Evolutionary conservation across 192 early-diverging fungal genomes (phyloP).

Genomic region (Neocallimastix lanati): DNA sequence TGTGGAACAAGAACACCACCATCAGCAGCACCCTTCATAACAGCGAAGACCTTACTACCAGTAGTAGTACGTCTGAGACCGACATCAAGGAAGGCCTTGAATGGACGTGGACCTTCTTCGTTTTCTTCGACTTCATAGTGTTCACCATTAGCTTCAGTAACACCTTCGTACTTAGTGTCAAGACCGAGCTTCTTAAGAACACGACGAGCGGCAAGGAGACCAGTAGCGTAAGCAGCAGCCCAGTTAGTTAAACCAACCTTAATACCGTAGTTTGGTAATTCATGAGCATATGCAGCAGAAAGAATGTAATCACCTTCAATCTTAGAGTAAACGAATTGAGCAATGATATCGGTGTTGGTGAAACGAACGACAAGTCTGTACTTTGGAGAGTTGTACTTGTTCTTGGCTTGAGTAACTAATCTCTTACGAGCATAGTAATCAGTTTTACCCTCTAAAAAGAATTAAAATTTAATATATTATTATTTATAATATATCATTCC

Average conservation of each 20-base stretch:
- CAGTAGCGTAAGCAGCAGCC: slow-evolving; percentile 96
- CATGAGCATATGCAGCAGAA: slow-evolving; percentile 87
- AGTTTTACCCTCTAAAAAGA: slow-evolving; percentile 87
- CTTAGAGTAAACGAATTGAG: slow-evolving; percentile 96
- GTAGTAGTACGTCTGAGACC: slow-evolving; percentile 95
- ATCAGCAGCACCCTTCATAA: slow-evolving; percentile 96
- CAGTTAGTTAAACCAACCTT: slow-evolving; percentile 99
- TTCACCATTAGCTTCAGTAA: slow-evolving; percentile 54
- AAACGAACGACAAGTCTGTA: slow-evolving; percentile 98
- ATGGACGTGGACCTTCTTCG: slow-evolving; percentile 85
- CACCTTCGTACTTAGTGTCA: slow-evolving; percentile 87
- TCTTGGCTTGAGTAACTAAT: slow-evolving; percentile 97
- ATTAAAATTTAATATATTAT: neutral
- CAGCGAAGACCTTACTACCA: slow-evolving; percentile 90
- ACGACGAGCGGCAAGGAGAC: slow-evolving; percentile 91
- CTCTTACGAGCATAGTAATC: slow-evolving; percentile 99
- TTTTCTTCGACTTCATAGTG: slow-evolving; percentile 63
- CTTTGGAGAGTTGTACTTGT: slow-evolving; percentile 99
- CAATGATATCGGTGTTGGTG: slow-evolving; percentile 94
- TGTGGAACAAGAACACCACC: slow-evolving; percentile 96
- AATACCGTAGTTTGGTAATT: slow-evolving; percentile 88
- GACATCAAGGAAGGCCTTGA: slow-evolving; percentile 94
- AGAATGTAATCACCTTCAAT: slow-evolving; percentile 92
- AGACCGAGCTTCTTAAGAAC: slow-evolving; percentile 84
- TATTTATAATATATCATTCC: neutral